A percentile compares a stretch with the other conserved stretches of the same genome.
Conservation (phyloP, 495 filamentous ascomycete species). For the Podospora tetraspora region DNA sequence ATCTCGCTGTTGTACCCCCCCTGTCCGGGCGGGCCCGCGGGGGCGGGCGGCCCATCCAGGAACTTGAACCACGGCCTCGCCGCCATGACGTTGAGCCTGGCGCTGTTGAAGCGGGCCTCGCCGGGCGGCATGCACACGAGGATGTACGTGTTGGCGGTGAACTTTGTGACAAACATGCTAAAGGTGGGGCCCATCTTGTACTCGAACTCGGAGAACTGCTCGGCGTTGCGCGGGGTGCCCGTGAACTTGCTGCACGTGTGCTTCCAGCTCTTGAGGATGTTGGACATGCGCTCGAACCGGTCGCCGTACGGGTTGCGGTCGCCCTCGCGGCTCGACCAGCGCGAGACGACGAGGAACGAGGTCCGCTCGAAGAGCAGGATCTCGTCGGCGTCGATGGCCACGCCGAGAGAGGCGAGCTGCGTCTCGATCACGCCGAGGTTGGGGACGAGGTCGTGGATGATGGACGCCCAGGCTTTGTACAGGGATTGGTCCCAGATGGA, state of each 20-base stretch:
- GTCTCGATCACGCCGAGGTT: conserved; percentile 86
- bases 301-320: conserved; percentile 80
- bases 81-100: conserved; percentile 80
- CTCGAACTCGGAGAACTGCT: conserved; percentile 52
- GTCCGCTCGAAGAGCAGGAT: conserved; percentile 93
- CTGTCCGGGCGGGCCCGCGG: not conserved
- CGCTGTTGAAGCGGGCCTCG: conserved; percentile 81
- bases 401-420: conserved; percentile 70
- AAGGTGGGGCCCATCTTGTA: conserved; percentile 58
- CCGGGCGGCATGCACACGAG: conserved; percentile 84
- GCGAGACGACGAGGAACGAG: conserved; percentile 86
- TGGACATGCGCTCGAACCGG: conserved; percentile 88
- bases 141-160: conserved; percentile 96
- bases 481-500: conserved; percentile 98
- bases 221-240: conserved; percentile 49
- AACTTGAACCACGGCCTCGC: conserved; percentile 74
- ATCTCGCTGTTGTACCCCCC: conserved; percentile 1
- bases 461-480: conserved; percentile 97
- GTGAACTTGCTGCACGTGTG: conserved; percentile 55
- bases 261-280: conserved; percentile 97
- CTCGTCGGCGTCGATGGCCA: conserved; percentile 85
- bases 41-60: conserved; percentile 37
- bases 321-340: conserved; percentile 67
- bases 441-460: conserved; percentile 92
- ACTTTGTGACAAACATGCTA: conserved; percentile 84